phyloP scores from a whole-genome alignment of 2,329 filamentous ascomycete species.

The Xylariaceae sp. region DNA sequence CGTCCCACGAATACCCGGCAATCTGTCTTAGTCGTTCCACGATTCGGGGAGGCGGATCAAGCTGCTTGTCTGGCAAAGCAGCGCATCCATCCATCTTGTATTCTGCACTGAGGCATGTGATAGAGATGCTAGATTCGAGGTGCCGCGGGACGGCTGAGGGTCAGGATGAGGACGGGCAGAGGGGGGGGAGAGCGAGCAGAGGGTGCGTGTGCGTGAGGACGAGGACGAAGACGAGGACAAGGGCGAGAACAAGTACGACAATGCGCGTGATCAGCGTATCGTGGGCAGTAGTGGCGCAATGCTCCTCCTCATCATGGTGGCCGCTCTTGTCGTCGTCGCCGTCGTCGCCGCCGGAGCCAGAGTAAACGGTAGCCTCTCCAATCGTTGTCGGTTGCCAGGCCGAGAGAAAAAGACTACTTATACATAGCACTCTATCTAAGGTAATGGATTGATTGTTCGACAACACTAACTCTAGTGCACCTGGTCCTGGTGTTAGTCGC shows the following conservation, averaged over 20 bases:
- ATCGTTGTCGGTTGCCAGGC: neutral
- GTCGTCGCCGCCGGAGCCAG: neutral
- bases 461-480: neutral
- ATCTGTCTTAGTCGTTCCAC: conserved; percentile 69
- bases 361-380: neutral
- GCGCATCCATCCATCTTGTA: conserved; percentile 46
- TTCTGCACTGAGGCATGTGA: conserved; percentile 23
- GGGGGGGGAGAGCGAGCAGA: neutral
- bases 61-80: conserved; percentile 47
- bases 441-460: neutral
- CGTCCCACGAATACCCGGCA: conserved; percentile 72
- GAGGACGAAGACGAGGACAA: neutral
- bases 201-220: neutral
- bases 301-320: conserved; percentile 15
- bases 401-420: neutral
- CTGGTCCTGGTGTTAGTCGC: neutral
- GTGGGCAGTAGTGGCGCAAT: conserved; percentile 7
- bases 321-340: conserved; percentile 3
- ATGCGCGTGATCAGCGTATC: conserved; percentile 11
- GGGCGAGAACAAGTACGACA: neutral
- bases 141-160: conserved; percentile 9
- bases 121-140: neutral
- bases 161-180: neutral
- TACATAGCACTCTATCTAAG: neutral
- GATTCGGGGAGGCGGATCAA: conserved; percentile 62